Base-by-base conservation (phyloP, 2,329 filamentous ascomycete genomes). In the Neofusicoccum kwambonambiense region DNA sequence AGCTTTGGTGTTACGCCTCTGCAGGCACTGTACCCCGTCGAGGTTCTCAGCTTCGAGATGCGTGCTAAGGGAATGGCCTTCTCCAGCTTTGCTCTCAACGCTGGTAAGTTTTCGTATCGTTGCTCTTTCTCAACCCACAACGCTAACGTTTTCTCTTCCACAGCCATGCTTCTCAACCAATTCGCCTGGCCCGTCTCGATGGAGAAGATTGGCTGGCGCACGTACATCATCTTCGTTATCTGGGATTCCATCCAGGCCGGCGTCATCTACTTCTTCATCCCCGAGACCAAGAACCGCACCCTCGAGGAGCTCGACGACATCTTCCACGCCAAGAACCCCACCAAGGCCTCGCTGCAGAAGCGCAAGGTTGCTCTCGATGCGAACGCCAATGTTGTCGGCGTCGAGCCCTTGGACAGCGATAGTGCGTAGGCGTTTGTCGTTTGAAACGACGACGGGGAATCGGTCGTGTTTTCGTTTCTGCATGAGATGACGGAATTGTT, bases 1-100 rank as follows among this genome's bases (percentile, higher is more conserved):
- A 65, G 71, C 6, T 72, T 73, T 60, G 75, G 75, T 44, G 72
- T 74, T 66, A 78, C 76, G 1, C 75, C 81, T 1, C 70, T 83
- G 17, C 80, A 82, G 68, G 79, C 78, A 9, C 68, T 83, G 4
- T 83, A 83, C 68, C 78, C 80, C 0, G 81, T 82, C n/a, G 81
- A 83, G 67, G 81, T 79, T 68, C 72, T 83, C 12, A 76, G 78
- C 9, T 82, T 82, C 64, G 79, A 81, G 65, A 79, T 74, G 1
- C 74, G 81, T 13, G 81, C 81, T 1, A 83, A 83, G 67, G 72
- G 72, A 15, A 73, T 73, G 70, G 72, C 70, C 11, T 71, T 73
- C 56, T 69, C 68, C 35, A 66, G 67, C 44, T 58, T 72, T 47
- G 58, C 71, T 0, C 61, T 72, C 51, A 79, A 67, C 77, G 77